Evolutionary conservation across 1,284 basidiomycete genomes (phyloP), one percentile per base, ranked within the genome.

Genomic region (Gomphus sp.): DNA sequence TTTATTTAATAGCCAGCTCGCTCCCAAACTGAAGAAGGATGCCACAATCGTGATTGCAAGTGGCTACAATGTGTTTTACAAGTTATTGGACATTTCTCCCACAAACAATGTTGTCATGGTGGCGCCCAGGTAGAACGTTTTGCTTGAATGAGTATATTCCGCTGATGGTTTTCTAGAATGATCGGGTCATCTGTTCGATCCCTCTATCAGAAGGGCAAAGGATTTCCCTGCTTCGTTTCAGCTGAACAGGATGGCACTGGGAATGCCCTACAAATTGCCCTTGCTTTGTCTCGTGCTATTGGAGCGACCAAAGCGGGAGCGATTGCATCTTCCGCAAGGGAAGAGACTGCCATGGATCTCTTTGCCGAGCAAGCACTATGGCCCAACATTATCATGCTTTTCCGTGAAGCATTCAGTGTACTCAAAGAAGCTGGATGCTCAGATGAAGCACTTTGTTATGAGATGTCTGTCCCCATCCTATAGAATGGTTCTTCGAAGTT

Each of bases 21-120:
- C 74, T 0, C 78, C 81, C 0, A 70, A 72, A 28, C 66, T 84
- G 68, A 84, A 82, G 69, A 67, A 72, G 37, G 68, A 69, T 41
- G 76, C 73, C 12, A 72, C 76, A 6, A 77, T 85, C 60, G 80
- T 84, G 10, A 75, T 85, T 55, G 82, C 83, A 48, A 82, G 81
- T 59, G 83, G 82, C 33, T 84, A 85, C 65, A 85, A 85, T 60
- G 81, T 84, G 18, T 83, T 80, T 68, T 84, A 73, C 73, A 80
- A 80, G 64, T 72, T 84, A 18, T 70, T 84, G 43, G 68, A 80
- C 51, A 83, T 84, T 67, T 73, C 74, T 56, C 69, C 76, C 3
- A 70, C 72, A n/a, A 82, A 84, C 64, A 76, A 82, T 65, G 80
- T 84, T 34, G 78, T 84, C 34, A 85, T 84, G 82, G 82, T 84